phyloP scores from a whole-genome alignment of 805 yeast genomes.

The Myxozyma vanderwaltii region DNA sequence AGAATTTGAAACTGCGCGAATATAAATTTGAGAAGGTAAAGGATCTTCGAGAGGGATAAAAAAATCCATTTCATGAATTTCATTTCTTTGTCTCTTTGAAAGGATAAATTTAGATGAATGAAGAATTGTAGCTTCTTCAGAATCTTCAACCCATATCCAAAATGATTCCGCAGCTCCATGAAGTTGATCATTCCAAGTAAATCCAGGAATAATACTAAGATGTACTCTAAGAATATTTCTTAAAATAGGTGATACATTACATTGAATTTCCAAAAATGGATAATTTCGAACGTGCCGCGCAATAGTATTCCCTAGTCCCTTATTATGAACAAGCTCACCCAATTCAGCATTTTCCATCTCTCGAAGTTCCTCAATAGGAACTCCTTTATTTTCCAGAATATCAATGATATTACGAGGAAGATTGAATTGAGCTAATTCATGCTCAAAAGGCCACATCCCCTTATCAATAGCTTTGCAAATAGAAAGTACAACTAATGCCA shows the following conservation, averaged over 20 bases:
- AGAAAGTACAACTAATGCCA: constrained; percentile 71
- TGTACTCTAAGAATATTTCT: constrained; percentile 81
- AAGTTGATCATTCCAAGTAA: constrained; percentile 76
- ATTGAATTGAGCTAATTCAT: constrained; percentile 80
- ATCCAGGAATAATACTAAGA: constrained; percentile 69
- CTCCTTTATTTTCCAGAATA: constrained; percentile 56
- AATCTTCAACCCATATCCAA: constrained; percentile 91
- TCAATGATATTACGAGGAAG: constrained; percentile 66
- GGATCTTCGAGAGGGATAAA: constrained; percentile 91
- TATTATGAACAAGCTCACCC: constrained; percentile 88
- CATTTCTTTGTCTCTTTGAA: constrained; percentile 56
- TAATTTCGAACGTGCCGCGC: constrained; percentile 65
- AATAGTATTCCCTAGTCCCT: constrained; percentile 66
- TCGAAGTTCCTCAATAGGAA: constrained; percentile 66
- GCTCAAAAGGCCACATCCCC: constrained; percentile 73
- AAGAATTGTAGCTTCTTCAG: constrained; percentile 68
- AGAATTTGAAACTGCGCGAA: constrained; percentile 75
- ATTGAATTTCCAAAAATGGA: constrained; percentile 73
- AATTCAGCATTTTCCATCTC: constrained; percentile 74
- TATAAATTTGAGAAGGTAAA: constrained; percentile 82
- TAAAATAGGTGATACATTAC: constrained; percentile 88
- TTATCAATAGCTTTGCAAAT: constrained; percentile 85
- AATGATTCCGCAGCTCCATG: constrained; percentile 87
- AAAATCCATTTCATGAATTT: constrained; percentile 75
- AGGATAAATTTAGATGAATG: constrained; percentile 82